Evolutionary conservation across 257 asterid genomes (phyloP), one percentile per base, ranked within the genome.

Genomic region (Penstemon eatonii): DNA sequence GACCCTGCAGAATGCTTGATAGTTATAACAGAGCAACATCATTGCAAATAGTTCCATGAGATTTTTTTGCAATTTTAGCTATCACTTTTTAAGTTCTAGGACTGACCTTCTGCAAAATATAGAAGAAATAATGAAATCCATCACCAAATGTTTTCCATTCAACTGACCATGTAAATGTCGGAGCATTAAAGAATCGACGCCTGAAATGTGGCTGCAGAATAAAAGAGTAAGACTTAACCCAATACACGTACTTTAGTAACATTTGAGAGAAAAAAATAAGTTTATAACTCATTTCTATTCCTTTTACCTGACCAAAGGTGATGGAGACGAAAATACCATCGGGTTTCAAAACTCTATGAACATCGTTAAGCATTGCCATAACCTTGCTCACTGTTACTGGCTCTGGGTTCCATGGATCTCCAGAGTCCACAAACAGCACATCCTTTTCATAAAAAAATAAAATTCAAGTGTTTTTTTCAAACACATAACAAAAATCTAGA

Each of bases 401-500:
- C 78, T 80, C 87, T 12, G 99, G 99, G 73, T 85, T 88, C 99
- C 97, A 93, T 11, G 99, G 99, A 68, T 93, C 97, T 41, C 99
- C 97, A 66, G 97, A 81, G 83, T 93, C 96, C 73, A 93, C 99
- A 72, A 93, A 89, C 74, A 93, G 78, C 58, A 93, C 99, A 73
- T 93, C 99, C 99, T 93, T 81, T 82, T 76, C 13, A 68, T 68
- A 73, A 72, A 56, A 38, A 9, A 9, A 74, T 56, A 53, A 12
- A 5, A 67, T 43, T 15, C 18, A 43, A 4, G 5, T 9, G 11
- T 25, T 25, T 25, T 25, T 25, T 25, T 25, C 59, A 42, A 42
- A 56, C 50, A 66, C 42, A 59, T 54, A 19, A 18, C 51, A 33
- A 45, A 25, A 38, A 58, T 41, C 8, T 52, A 25, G 53, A 12